Conservation (phyloP, 2,329 filamentous ascomycete species). For the Fusarium metavorans region DNA sequence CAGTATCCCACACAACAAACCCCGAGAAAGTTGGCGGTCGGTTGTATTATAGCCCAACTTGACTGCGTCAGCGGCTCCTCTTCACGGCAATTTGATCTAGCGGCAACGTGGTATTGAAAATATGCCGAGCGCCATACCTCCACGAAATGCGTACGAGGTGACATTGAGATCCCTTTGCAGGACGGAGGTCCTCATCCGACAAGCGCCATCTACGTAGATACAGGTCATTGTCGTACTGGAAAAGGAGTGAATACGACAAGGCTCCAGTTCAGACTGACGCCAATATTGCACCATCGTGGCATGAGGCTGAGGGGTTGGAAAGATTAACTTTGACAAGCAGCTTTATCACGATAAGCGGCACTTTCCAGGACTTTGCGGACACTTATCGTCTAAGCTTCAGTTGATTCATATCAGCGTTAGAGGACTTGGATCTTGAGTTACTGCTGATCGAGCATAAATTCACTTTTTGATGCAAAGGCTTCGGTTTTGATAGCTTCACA, state of each 20-base stretch:
- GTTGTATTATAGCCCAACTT: background rate
- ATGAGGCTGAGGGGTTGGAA: background rate
- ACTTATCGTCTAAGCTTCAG: background rate
- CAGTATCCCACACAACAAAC: rapidly evolving
- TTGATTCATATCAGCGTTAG: background rate
- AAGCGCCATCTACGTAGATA: slow-evolving; percentile 12
- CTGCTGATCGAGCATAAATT: too few species aligned
- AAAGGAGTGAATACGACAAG: background rate
- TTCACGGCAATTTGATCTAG: background rate
- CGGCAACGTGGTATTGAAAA: background rate
- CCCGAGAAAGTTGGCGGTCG: background rate
- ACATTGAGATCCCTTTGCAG: rapidly evolving
- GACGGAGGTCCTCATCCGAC: background rate
- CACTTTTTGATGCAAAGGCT: rapidly evolving
- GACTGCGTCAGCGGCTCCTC: background rate
- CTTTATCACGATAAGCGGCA: background rate
- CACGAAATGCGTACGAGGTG: background rate
- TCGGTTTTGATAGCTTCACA: background rate
- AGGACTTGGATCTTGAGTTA: background rate
- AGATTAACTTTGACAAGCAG: background rate
- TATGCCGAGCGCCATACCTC: background rate
- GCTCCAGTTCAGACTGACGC: slow-evolving; percentile 8
- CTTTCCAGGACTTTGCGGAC: background rate
- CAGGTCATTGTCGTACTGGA: background rate
- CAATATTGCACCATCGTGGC: slow-evolving; percentile 14